phyloP scores from a whole-genome alignment of 2,329 filamentous ascomycete species.

The Aspergillus quadricinctus region DNA sequence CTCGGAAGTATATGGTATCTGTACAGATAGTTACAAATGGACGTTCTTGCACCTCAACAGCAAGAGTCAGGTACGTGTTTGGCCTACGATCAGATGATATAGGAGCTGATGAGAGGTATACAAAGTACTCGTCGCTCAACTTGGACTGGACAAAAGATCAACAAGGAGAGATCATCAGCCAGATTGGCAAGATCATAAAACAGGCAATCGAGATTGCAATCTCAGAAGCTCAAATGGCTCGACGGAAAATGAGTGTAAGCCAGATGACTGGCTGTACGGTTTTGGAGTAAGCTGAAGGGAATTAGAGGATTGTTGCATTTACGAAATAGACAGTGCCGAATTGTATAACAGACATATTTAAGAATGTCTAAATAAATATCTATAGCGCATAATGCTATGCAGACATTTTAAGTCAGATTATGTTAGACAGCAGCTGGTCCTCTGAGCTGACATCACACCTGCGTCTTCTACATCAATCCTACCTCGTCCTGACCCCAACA shows the following conservation, averaged over 20 bases:
- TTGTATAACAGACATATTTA: background rate
- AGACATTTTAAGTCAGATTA: background rate
- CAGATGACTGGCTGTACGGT: background rate
- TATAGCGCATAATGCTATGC: too few relatives aligned
- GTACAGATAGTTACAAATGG: slow-evolving; percentile 1
- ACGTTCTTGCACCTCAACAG: slow-evolving; percentile 1
- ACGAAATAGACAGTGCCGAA: background rate
- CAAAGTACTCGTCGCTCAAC: background rate
- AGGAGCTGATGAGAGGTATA: background rate
- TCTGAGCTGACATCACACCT: background rate
- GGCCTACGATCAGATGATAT: background rate
- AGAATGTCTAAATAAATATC: background rate
- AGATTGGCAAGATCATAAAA: background rate
- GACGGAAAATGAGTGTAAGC: background rate
- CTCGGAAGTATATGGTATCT: background rate
- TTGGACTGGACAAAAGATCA: background rate
- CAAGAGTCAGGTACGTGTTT: background rate
- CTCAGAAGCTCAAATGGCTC: background rate
- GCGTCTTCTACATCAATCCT: background rate
- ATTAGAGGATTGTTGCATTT: background rate
- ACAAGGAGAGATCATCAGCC: background rate
- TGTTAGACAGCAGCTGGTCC: too few relatives aligned
- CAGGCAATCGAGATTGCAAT: background rate
- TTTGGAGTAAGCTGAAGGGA: background rate
- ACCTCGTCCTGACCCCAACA: background rate